Conservation (phyloP, 139 green algal species). For the Volvox reticuliferus region DNA sequence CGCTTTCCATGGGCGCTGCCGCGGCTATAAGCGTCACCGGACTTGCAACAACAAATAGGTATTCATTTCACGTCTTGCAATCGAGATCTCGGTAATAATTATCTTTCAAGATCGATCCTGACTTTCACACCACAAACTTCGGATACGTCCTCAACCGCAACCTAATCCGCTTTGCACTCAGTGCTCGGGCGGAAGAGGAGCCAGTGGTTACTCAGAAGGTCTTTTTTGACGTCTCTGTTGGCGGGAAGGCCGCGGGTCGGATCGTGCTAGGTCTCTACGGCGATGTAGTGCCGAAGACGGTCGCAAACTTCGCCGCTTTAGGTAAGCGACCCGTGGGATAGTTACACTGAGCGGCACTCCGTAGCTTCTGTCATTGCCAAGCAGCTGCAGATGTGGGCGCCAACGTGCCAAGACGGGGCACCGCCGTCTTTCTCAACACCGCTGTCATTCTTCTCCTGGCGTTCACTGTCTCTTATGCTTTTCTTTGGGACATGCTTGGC, state of each 20-base stretch:
- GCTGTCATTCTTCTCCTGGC: too few species aligned
- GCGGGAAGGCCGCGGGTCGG: constrained; percentile 79
- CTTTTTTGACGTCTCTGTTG: constrained; percentile 92
- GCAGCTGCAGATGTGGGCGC: too few species aligned
- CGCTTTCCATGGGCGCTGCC: constrained; percentile 13
- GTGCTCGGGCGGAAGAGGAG: constrained; percentile 16
- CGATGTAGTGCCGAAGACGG: constrained; percentile 65
- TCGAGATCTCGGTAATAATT: too few species aligned
- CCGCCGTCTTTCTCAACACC: too few species aligned
- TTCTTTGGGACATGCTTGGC: too few species aligned
- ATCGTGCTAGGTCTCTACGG: constrained; percentile 93
- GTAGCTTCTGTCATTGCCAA: too few species aligned
- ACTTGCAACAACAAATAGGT: neutral
- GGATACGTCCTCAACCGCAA: too few species aligned
- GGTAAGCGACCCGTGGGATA: constrained; percentile 12
- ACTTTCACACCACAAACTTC: too few species aligned
- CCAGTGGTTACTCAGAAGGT: constrained; percentile 64
- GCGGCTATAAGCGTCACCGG: neutral
- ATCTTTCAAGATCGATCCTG: too few species aligned
- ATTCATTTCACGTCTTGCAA: neutral
- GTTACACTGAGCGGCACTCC: too few species aligned
- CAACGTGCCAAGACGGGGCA: too few species aligned
- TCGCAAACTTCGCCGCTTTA: constrained; percentile 71
- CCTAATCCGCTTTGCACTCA: neutral
- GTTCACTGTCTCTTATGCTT: too few species aligned